Evolutionary conservation across 2,329 filamentous ascomycete genomes (phyloP).

Genomic region (Phialocephala subalpina): DNA sequence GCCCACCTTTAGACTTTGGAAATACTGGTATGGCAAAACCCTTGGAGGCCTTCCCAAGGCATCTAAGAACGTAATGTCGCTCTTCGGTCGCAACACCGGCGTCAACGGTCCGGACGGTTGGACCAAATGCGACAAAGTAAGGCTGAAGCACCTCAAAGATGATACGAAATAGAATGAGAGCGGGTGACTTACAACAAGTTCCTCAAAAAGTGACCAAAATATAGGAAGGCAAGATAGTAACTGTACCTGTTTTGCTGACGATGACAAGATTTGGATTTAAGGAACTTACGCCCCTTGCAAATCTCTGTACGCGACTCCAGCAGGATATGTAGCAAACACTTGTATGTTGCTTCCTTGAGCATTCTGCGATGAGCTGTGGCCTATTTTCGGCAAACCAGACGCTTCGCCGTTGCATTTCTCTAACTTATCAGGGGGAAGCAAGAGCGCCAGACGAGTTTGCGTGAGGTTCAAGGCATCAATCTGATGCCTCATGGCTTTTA

Average conservation of each 20-base stretch:
- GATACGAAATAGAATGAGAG: background rate
- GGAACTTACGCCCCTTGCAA: background rate
- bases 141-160: background rate
- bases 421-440: too few species aligned
- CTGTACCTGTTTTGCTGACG: background rate
- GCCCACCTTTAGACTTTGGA: conserved; percentile 16
- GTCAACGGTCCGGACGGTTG: conserved; percentile 17
- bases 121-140: conserved; percentile 14
- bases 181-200: conserved; percentile 14
- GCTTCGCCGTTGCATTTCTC: too few species aligned
- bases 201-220: conserved; percentile 7
- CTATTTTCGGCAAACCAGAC: background rate
- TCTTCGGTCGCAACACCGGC: conserved; percentile 14
- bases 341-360: background rate
- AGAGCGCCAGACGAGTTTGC: background rate
- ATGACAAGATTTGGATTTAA: background rate
- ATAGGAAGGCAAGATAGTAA: conserved; percentile 12
- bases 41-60: conserved; percentile 13
- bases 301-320: background rate
- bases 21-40: conserved; percentile 18
- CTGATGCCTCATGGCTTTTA: background rate
- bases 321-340: background rate
- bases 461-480: background rate
- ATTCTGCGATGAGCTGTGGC: background rate
- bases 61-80: conserved; percentile 22